Base-by-base conservation (phyloP, 192 early-diverging fungal species). In the Dissophora globulifera region DNA sequence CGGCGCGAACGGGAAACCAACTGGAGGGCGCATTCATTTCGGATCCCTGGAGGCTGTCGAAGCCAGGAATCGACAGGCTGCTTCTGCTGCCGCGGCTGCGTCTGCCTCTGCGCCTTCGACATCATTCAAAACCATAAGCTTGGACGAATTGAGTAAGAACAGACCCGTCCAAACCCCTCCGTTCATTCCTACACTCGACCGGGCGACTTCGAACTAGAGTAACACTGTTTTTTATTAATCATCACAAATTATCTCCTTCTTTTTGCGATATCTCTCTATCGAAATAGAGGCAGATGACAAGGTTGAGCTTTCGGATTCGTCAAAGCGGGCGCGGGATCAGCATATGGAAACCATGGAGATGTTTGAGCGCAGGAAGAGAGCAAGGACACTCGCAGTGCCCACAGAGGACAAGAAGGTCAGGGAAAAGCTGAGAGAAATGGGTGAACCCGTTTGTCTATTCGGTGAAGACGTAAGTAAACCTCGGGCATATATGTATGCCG, bases 401-500 rank as follows among this genome's bases (percentile, higher is more conserved):
- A 99, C 97, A 9, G 91, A 95, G 40, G 97, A 99, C 79, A 67
- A 70, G 15, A 81, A 87, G 41, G 96, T 99, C 17, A 78, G 92
- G 17, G 81, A 80, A 42, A 79, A 84, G 47, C 82, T 99, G 38
- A 82, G 94, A 45, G 90, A 94, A 45, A 74, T 90, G 32, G 88
- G 86, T 1, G 91, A 96, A 50, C 97, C 97, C 1, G 89, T 94
- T 66, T 96, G 94, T 50, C 78, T 96, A 0, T 99, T 99, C 78
- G 97, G 89, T 33, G 97, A 99, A 87, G 97, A 93, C 46, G 93
- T 93, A 88, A 68, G 84, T 56, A 2, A 27, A 30, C 19, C 25
- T 17, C 27, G 15, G 11, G 30, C 29, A 17, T 58, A 10, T n/a
- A 15, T 35, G 17, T 31, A 58, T 7, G 25, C 10, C n/a, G 13